Base-by-base conservation (phyloP, 495 filamentous ascomycete genomes). In the Tuber borchii region DNA sequence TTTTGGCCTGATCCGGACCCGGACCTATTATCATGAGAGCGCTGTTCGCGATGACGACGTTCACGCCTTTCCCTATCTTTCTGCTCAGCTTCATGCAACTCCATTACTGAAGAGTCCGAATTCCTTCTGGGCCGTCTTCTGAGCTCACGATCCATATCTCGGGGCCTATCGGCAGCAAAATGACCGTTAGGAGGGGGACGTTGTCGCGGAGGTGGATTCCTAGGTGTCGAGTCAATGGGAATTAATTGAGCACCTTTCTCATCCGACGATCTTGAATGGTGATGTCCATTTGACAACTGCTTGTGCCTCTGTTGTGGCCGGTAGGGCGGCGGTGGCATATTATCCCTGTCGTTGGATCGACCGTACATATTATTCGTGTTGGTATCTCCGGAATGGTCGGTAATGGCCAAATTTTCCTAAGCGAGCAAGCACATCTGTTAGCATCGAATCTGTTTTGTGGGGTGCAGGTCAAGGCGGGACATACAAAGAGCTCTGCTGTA, bases 61-160 rank as follows among this genome's bases (percentile, higher is more conserved):
- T 97, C 93, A 69, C 89, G 90, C 40, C 88, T 86, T 75, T 97
- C 94, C 31, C 91, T 89, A 43, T 90, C 86, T 75, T 91, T 91
- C 72, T 93, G 92, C 44, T 95, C 93, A 61, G 90, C 87, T 72
- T 89, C 87, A 75, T 92, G 82, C 0, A 87, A 87, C 42, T 94
- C 92, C 83, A 92, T 88, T 71, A 95, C 87, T 0, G 96, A 99
- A 0, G 95, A 96, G 74, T 98, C 96, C 4, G 95, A 98, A 84
- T 97, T 98, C 71, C 94, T 91, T 79, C 96, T 89, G 14, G 89
- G 89, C 77, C 86, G 77, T 73, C 84, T 83, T 42, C 84, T 77
- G 76, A 84, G 78, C 51, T 76, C 79, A 39, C 78, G 76, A 68
- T 82, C 74, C 56, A 65, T 73, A 10, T 79, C 80, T 22, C 79